phyloP scores from a whole-genome alignment of 2,329 filamentous ascomycete species.

The Fusarium kyushuense region DNA sequence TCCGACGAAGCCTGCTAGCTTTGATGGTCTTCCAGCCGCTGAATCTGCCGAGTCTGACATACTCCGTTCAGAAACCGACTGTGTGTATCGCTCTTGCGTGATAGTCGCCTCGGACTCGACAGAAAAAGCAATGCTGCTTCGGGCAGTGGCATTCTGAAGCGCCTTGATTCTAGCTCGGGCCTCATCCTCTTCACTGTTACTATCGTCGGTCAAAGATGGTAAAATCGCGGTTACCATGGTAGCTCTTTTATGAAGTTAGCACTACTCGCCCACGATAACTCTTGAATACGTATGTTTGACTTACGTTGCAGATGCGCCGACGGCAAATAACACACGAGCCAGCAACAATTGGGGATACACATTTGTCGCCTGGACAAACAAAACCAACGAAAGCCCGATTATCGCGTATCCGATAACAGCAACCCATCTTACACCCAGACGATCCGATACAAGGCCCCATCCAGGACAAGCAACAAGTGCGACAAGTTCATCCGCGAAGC shows the following conservation, averaged over 20 bases:
- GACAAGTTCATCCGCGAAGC: slow-evolving; percentile 86
- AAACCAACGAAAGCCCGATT: slow-evolving; percentile 79
- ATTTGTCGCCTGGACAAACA: slow-evolving; percentile 87
- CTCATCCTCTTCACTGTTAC: slow-evolving; percentile 47
- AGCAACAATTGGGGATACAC: slow-evolving; percentile 91
- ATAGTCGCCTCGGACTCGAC: slow-evolving; percentile 81
- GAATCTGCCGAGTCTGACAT: slow-evolving; percentile 43
- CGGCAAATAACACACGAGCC: slow-evolving; percentile 85
- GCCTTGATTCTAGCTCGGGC: slow-evolving; percentile 51
- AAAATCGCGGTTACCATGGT: slow-evolving; percentile 98
- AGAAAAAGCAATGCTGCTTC: slow-evolving; percentile 73
- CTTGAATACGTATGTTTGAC: slow-evolving; percentile 42
- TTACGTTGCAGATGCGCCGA: slow-evolving; percentile 90
- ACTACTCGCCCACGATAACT: neutral
- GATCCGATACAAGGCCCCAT: slow-evolving; percentile 83
- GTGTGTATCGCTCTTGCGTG: slow-evolving; percentile 71
- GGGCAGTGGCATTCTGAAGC: slow-evolving; percentile 53
- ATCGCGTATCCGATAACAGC: slow-evolving; percentile 84
- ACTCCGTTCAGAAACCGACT: slow-evolving; percentile 50
- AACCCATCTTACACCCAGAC: slow-evolving; percentile 78
- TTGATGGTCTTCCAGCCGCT: slow-evolving; percentile 61
- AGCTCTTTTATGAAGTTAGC: slow-evolving; percentile 59
- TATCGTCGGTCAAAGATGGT: slow-evolving; percentile 74
- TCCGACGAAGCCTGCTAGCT: slow-evolving; percentile 88
- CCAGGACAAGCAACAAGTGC: slow-evolving; percentile 82